Evolutionary conservation across 2,329 filamentous ascomycete species (phyloP).

Genomic region (Aspergillus piperis): DNA sequence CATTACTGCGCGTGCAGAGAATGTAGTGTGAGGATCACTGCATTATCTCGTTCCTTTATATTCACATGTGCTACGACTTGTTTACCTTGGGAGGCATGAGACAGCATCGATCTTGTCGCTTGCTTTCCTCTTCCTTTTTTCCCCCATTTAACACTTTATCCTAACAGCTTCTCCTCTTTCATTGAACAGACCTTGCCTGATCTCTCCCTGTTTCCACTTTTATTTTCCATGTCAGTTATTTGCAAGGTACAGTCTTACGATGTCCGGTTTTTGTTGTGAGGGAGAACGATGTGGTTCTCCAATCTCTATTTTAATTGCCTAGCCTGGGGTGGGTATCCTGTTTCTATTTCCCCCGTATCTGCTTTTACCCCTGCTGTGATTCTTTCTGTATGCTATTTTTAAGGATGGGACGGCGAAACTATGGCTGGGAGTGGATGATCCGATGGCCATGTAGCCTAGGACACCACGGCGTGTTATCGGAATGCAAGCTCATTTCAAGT

Average conservation of each 20-base stretch:
- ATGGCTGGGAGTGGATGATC: conserved; percentile 32
- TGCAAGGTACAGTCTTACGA: conserved; percentile 13
- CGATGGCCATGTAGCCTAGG: conserved; percentile 25
- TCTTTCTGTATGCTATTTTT: conserved; percentile 29
- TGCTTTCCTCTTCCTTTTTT: conserved; percentile 20
- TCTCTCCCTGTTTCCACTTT: conserved; percentile 10
- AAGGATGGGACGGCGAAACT: conserved; percentile 35
- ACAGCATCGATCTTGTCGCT: not conserved
- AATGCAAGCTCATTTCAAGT: conserved; percentile 19
- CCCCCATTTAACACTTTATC: conserved; percentile 12
- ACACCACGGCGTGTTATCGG: conserved; percentile 24
- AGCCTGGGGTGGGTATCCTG: conserved; percentile 19
- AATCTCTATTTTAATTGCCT: conserved; percentile 2
- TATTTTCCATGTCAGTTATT: conserved; percentile 1
- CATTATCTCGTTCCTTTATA: conserved; percentile 9
- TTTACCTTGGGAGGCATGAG: conserved; percentile 24
- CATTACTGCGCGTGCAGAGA: not conserved
- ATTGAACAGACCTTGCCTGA: conserved; percentile 10
- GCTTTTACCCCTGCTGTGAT: conserved; percentile 17
- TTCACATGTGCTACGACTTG: conserved; percentile 32
- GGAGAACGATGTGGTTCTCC: not conserved
- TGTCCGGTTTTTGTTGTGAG: conserved; percentile 10
- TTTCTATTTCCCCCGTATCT: conserved; percentile 22
- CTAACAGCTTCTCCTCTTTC: conserved; percentile 2
- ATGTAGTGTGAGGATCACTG: conserved; percentile 6